Evolutionary conservation across 1,284 basidiomycete species (phyloP).

Genomic region (Trichosporon faecale): DNA sequence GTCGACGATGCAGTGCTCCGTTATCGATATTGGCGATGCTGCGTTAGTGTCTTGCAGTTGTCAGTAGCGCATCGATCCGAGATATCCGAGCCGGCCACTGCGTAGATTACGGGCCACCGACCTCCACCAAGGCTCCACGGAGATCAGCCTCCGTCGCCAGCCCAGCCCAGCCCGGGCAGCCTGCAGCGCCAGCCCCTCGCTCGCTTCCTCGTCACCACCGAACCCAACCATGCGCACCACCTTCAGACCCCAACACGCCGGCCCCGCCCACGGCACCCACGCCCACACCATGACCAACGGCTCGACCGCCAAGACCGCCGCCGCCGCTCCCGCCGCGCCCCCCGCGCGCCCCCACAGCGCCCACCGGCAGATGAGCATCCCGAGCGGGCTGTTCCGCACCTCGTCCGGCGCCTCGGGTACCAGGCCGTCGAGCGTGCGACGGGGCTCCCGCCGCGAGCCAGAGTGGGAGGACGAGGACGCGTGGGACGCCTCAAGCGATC

Average conservation of each 20-base stretch:
- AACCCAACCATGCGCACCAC: constrained; percentile 1
- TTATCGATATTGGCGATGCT: background rate
- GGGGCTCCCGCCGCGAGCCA: background rate
- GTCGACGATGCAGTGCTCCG: background rate
- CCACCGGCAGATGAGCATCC: constrained; percentile 39
- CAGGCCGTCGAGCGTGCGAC: background rate
- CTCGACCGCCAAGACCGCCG: constrained; percentile 17
- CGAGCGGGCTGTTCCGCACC: constrained; percentile 23
- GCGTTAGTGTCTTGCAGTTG: background rate
- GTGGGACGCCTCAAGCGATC: constrained; percentile 83
- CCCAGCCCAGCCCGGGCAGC: background rate
- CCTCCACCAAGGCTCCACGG: background rate
- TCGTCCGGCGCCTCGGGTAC: background rate
- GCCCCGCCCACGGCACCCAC: background rate
- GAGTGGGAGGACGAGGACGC: constrained; percentile 70
- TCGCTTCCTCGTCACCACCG: background rate
- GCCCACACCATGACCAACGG: constrained; percentile 15
- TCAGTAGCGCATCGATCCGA: background rate
- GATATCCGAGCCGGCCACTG: background rate
- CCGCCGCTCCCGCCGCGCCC: constrained; percentile 35
- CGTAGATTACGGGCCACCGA: background rate
- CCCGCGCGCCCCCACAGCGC: constrained; percentile 49
- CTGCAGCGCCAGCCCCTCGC: background rate
- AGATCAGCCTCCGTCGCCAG: constrained; percentile 11
- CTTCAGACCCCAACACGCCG: background rate